These are phyloP conservation scores for Parascedosporium putredinis DNA, from an alignment of 2,329 filamentous ascomycete genomes.

Conservation along the genomic window DNA sequence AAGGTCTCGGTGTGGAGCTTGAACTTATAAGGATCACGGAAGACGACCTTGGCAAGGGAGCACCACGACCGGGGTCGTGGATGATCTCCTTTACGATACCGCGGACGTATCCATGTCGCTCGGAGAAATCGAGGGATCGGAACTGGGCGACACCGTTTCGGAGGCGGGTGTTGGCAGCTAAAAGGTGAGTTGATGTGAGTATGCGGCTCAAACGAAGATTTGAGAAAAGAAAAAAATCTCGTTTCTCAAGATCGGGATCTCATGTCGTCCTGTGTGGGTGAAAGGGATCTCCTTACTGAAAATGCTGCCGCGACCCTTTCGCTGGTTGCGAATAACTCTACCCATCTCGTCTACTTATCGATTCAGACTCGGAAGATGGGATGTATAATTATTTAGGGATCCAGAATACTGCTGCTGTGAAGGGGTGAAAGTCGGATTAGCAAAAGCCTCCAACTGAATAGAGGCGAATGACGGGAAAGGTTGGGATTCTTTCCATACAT, in stretches of 20 bases:
- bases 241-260: not conserved
- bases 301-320: conserved; percentile 49
- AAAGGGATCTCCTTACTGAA: conserved; percentile 35
- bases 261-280: conserved; percentile 5
- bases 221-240: not conserved
- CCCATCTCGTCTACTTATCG: conserved; percentile 29
- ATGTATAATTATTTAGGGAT: conserved; percentile 9
- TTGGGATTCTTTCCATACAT: not conserved
- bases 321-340: conserved; percentile 57
- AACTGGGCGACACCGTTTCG: conserved; percentile 83
- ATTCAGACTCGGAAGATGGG: conserved; percentile 10
- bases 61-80: conserved; percentile 96
- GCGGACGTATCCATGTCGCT: conserved; percentile 95
- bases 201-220: no score
- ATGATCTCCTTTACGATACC: conserved; percentile 98
- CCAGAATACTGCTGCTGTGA: conserved; percentile 10
- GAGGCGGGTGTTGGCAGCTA: conserved; percentile 75
- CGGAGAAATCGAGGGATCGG: conserved; percentile 90
- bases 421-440: conserved; percentile 1
- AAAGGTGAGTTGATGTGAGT: conserved; percentile 12
- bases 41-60: conserved; percentile 94
- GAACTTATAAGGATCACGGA: conserved; percentile 98
- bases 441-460: not conserved
- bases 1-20: conserved; percentile 98
- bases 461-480: not conserved